Evolutionary conservation across 768 basidiomycete genomes (phyloP).

Genomic region (Termitomyces sp.): DNA sequence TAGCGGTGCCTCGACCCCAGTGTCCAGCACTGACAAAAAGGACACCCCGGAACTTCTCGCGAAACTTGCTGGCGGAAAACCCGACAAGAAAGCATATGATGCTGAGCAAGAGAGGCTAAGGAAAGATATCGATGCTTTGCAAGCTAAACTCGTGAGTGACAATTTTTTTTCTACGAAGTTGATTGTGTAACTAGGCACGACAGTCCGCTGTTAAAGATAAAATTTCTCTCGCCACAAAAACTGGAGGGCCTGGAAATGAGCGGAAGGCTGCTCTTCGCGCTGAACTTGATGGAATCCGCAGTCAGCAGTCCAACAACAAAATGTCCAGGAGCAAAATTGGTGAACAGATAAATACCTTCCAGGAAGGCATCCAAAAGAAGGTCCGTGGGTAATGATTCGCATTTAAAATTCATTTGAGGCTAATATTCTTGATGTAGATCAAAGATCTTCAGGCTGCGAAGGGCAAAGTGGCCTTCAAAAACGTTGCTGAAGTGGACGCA

Average conservation of each 20-base stretch:
- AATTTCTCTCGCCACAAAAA: constrained; percentile 58
- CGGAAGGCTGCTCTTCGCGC: constrained; percentile 64
- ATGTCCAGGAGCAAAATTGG: constrained; percentile 59
- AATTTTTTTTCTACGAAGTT: background rate
- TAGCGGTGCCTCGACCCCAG: constrained; percentile 45
- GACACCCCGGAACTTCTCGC: constrained; percentile 37
- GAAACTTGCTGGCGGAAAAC: constrained; percentile 47
- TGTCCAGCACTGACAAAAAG: constrained; percentile 35
- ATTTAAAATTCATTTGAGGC: background rate
- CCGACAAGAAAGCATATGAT: constrained; percentile 84
- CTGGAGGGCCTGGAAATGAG: constrained; percentile 59
- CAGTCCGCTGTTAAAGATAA: constrained; percentile 74
- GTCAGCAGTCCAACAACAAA: constrained; percentile 77
- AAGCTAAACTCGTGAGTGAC: constrained; percentile 72
- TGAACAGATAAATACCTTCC: constrained; percentile 74
- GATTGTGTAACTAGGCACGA: constrained; percentile 6
- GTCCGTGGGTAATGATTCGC: constrained; percentile 29
- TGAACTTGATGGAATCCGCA: constrained; percentile 77
- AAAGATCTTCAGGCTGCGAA: constrained; percentile 84
- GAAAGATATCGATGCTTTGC: constrained; percentile 77
- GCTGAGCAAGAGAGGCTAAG: constrained; percentile 81
- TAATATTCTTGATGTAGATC: constrained; percentile 39
- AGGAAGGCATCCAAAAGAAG: constrained; percentile 81
- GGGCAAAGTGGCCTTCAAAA: constrained; percentile 75
- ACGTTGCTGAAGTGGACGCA: constrained; percentile 79